Conservation (phyloP, 2,329 filamentous ascomycete species). For the Magnaporthiopsis rhizophila region DNA sequence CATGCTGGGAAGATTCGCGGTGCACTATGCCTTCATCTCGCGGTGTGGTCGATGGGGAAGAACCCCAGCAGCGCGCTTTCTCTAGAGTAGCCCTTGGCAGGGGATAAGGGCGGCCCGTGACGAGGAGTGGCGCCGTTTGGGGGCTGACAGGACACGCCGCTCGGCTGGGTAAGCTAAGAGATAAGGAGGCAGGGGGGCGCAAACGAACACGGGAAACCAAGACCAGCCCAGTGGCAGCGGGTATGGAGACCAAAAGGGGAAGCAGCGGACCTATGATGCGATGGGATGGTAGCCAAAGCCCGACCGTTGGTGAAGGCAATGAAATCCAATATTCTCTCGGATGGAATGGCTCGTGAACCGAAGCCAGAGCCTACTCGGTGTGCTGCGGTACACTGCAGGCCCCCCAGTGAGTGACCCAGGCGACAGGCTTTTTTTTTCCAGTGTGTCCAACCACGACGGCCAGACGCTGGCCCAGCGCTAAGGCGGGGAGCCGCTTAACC, state of each 20-base stretch:
- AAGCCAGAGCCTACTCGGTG: background rate
- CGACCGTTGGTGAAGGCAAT: background rate
- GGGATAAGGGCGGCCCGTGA: background rate
- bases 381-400: background rate
- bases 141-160: background rate
- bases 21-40: background rate
- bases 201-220: background rate
- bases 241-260: background rate
- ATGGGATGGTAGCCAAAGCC: background rate
- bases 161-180: background rate
- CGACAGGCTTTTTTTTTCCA: too few species aligned
- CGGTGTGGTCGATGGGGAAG: background rate
- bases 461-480: too few species aligned
- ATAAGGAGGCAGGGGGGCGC: background rate
- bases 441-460: too few species aligned
- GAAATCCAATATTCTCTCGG: background rate
- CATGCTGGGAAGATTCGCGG: slow-evolving; percentile 4
- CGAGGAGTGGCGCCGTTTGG: background rate
- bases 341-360: background rate
- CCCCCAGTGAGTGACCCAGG: background rate
- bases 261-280: background rate
- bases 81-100: background rate
- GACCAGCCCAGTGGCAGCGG: background rate
- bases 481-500: too few species aligned
- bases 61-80: background rate